A percentile compares a stretch with the other conserved stretches of the same genome.
Conservation (phyloP, 805 yeast species). For the Blastobotrys terrestris region DNA sequence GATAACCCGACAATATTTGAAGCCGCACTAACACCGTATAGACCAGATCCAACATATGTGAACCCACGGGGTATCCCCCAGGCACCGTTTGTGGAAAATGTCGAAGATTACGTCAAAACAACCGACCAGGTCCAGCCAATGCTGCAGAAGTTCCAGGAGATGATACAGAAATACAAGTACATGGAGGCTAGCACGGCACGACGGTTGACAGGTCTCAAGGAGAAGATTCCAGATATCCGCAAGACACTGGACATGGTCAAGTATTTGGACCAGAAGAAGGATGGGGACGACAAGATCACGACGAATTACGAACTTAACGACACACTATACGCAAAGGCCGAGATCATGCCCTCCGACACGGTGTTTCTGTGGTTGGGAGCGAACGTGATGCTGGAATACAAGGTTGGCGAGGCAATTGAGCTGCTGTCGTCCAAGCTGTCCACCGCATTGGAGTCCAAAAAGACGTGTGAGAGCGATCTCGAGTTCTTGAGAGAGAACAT, state of each 20-base stretch:
- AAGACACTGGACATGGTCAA: constrained; percentile 73
- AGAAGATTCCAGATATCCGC: constrained; percentile 85
- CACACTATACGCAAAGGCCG: constrained; percentile 82
- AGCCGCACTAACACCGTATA: background rate
- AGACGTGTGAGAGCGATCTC: constrained; percentile 70
- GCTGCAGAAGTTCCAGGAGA: constrained; percentile 73
- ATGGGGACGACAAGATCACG: constrained; percentile 41
- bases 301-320: constrained; percentile 92
- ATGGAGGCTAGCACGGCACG: constrained; percentile 51
- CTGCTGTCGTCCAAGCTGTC: constrained; percentile 56
- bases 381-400: constrained; percentile 93
- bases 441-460: constrained; percentile 54
- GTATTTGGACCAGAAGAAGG: constrained; percentile 46
- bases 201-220: constrained; percentile 41
- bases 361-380: constrained; percentile 98
- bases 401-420: constrained; percentile 77
- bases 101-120: constrained; percentile 64
- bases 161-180: constrained; percentile 82
- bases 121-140: constrained; percentile 65
- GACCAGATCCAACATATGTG: constrained; percentile 12
- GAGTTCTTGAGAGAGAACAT: constrained; percentile 82
- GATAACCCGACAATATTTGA: background rate
- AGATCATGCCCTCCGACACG: constrained; percentile 52
- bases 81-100: constrained; percentile 87
- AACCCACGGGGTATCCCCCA: constrained; percentile 96